Base-by-base conservation (phyloP, 345 rosid genomes). In the Gossypium bickii region DNA sequence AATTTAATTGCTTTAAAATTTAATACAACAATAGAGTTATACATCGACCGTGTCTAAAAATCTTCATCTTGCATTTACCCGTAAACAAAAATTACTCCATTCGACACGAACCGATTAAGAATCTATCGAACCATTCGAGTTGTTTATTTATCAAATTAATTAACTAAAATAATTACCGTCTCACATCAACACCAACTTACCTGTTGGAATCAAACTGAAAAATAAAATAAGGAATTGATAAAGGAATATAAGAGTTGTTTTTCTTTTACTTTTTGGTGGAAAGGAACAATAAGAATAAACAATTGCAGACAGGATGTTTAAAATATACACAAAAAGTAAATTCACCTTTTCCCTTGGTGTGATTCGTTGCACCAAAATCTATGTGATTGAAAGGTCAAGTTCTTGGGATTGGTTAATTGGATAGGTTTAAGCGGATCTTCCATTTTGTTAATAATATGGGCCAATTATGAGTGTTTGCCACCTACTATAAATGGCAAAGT, bases 291-390 rank as follows among this genome's bases (percentile, higher is more conserved):
- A 51, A 16, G 45, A 51, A 4, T 51, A 69, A 51, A 69, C 47
- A 69, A 49, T 27, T 69, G 45, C 22, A 16, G 18, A 69, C 34
- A 24, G 3, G 7, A 22, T 55, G 3, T 15, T 55, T 55, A 55
- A 55, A 2, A 13, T 10, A 7, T 3, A 41, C 1, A 63, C 51
- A 20, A 55, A 55, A 55, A 55, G 59, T 55, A 78, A 74, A 55
- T 7, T 7, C 58, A n/a, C 9, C 24, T 15, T 2, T 9, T 8
- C 11, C 2, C 13, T 41, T 8, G 25, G 29, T 34, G 2, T 11
- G 27, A 13, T 13, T 41, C 64, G 7, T 7, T 61, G 61, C 67
- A 29, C 65, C 66, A 15, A 60, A 74, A 53, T 74, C 71, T 29
- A 4, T 62, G 48, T 34, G 25, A 64, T 25, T n/a, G 18, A 34